Evolutionary conservation across 306 rosid species (phyloP), one percentile per base, ranked within the genome.

Genomic region (Astragalus glycyphyllos): DNA sequence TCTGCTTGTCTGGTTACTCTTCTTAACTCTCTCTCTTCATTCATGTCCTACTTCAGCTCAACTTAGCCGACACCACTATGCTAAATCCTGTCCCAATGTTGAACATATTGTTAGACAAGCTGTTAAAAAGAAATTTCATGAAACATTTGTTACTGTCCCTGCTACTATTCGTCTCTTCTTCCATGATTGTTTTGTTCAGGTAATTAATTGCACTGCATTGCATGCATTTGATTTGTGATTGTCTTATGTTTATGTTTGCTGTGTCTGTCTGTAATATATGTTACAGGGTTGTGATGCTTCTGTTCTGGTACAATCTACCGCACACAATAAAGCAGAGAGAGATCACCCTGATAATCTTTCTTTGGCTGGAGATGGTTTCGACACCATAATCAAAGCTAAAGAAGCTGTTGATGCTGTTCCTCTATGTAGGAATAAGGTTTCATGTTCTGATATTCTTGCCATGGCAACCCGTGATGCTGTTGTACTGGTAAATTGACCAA

Each of bases 121-220:
- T 1, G 99, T 94, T 5, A 76, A 20, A 6, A 79, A 77, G 82
- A 94, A 94, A 65, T 84, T 88, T n/a, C 77, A 77, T 3, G 91
- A 91, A 50, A 94, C 99, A 8, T 91, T 89, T 29, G 92, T 89
- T 5, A 94, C 99, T 0, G 86, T 91, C 48, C 99, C 96, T 0
- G 94, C 88, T 0, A 93, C 98, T 20, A 23, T 93, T 38, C 97
- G 98, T 41, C 97, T 93, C 83, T 89, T 89, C 78, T 94, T 94
- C 85, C 99, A 94, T 2, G 99, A 91, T 62, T 94, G 99, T 79
- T 80, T 89, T 29, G 97, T 94, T 16, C 84, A 82, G 82, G 99
- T 90, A 82, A 53, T 34, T 7, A 41, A 3, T 74, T 62, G 0
- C 4, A 29, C 23, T 20, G 6, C 12, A 14, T 58, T 23, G 4